phyloP scores from a whole-genome alignment of 2,329 filamentous ascomycete genomes.

The Aspergillus calidoustus region DNA sequence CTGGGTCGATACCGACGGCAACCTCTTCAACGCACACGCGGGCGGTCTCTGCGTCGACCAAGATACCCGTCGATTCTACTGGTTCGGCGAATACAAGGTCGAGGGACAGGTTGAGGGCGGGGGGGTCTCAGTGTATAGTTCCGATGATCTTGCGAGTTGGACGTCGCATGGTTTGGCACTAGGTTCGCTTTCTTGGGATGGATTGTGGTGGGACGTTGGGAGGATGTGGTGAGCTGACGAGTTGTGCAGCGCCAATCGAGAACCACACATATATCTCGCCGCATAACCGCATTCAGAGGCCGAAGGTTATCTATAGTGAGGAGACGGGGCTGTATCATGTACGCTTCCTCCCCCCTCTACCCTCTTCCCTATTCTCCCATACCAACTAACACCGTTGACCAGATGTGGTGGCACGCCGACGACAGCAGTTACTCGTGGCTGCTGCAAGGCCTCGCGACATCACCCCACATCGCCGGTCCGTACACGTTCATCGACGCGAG shows the following conservation, averaged over 20 bases:
- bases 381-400: no score
- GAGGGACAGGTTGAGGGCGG: constrained; percentile 63
- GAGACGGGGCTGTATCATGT: neutral
- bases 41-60: no score
- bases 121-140: constrained; percentile 66
- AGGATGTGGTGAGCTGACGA: no score
- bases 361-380: no score
- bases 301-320: constrained; percentile 1
- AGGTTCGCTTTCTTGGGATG: constrained; percentile 33
- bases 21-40: no score
- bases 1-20: no score
- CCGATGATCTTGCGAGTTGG: constrained; percentile 65
- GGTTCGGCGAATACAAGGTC: constrained; percentile 65
- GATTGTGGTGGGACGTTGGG: no score
- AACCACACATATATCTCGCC: neutral
- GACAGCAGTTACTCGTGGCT: neutral
- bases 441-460: neutral
- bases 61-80: no score
- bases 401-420: constrained; percentile 1
- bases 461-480: neutral
- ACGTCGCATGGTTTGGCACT: constrained; percentile 61
- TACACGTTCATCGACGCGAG: neutral
- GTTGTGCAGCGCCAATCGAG: neutral
- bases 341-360: neutral
- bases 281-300: neutral